Conservation (phyloP, 345 rosid species). For the Acer yangbiense region DNA sequence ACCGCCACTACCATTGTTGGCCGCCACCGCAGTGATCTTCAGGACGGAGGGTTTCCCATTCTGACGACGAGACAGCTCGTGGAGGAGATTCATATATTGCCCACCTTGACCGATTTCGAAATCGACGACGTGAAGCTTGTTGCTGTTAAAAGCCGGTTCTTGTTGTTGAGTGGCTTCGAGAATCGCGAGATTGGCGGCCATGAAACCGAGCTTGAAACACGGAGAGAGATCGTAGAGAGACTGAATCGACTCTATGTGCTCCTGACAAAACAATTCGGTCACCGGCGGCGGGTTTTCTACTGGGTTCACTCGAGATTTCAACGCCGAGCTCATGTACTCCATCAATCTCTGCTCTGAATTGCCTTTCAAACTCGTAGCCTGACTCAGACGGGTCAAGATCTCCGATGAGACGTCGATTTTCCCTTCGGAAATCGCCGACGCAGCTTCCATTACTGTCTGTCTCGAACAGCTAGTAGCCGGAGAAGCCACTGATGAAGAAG, state of each 20-base stretch:
- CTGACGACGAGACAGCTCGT: constrained; percentile 60
- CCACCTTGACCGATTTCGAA: constrained; percentile 81
- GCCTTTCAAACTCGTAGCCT: constrained; percentile 48
- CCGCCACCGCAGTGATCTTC: constrained; percentile 77
- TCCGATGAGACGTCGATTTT: constrained; percentile 58
- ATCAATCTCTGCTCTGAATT: constrained; percentile 74
- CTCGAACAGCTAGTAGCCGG: constrained; percentile 53
- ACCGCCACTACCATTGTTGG: constrained; percentile 37
- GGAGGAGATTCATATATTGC: constrained; percentile 69
- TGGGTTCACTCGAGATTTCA: constrained; percentile 57
- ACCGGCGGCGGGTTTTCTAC: constrained; percentile 54
- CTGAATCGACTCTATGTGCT: constrained; percentile 60
- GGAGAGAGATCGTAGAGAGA: constrained; percentile 70
- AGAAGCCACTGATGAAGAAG: constrained; percentile 63
- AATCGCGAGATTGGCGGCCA: constrained; percentile 88
- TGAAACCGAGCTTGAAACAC: constrained; percentile 80
- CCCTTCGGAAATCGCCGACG: constrained; percentile 77
- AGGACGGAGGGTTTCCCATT: constrained; percentile 36
- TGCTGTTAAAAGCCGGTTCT: constrained; percentile 4
- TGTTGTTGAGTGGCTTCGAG: constrained; percentile 45
- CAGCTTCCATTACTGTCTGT: constrained; percentile 67
- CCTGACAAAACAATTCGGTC: constrained; percentile 57
- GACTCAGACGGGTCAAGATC: constrained; percentile 62
- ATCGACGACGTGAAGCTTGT: constrained; percentile 69
- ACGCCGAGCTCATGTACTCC: constrained; percentile 62